Evolutionary conservation across 208 protist genomes (phyloP).

Genomic region (Crithidia mellificae): DNA sequence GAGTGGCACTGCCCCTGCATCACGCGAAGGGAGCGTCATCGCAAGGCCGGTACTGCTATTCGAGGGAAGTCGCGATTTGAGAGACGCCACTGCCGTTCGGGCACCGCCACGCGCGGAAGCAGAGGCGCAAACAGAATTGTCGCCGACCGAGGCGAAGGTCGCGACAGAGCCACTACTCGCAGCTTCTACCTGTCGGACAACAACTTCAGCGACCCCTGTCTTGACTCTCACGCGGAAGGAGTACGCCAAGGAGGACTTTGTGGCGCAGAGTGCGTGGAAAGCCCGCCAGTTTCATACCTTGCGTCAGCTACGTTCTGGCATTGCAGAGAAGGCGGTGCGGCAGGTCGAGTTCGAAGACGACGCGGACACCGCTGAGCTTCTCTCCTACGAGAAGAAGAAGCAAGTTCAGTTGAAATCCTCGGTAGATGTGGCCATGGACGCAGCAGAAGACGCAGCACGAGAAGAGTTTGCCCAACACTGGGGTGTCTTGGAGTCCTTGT

Average conservation of each 20-base stretch:
- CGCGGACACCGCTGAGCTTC: no score
- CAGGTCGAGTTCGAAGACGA: not conserved
- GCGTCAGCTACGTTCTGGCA: conserved; percentile 28
- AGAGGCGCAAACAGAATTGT: not conserved
- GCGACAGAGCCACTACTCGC: not conserved
- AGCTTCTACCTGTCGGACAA: no score
- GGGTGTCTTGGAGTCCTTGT: conserved; percentile 63
- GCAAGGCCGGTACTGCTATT: no score
- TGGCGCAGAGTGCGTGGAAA: conserved; percentile 65
- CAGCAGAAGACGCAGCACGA: conserved; percentile 22
- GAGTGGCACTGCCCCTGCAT: no score
- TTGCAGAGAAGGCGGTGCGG: conserved; percentile 4
- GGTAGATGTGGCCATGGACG: conserved; percentile 23
- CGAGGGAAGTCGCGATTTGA: no score
- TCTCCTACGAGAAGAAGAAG: no score
- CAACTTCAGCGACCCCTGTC: no score
- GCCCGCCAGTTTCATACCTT: conserved; percentile 55
- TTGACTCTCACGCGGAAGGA: not conserved
- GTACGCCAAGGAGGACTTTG: conserved; percentile 53
- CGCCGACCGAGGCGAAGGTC: not conserved
- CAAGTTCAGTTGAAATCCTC: no score
- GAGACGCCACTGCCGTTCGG: not conserved
- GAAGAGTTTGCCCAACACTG: conserved; percentile 66
- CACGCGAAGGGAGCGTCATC: no score
- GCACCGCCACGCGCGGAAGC: not conserved